Percentiles rank a stretch among this genome's conserved stretches.
These are phyloP conservation scores for Neurospora tetraspora DNA, from an alignment of 495 filamentous ascomycete species.

Conservation along the genomic window DNA sequence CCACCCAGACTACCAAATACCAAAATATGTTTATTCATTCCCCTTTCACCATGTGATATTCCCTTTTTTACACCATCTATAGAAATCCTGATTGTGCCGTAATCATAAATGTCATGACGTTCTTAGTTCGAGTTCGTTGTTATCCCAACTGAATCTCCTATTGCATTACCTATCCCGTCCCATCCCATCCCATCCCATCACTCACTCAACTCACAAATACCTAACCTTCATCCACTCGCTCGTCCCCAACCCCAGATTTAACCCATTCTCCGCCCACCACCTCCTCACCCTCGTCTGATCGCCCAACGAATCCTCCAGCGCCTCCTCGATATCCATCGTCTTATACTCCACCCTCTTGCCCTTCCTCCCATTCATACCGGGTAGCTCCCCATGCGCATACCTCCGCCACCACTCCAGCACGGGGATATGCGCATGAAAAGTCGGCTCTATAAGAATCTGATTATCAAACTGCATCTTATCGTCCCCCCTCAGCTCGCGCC, in stretches of 20 bases:
- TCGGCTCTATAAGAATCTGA: constrained; percentile 79
- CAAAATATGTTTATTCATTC: neutral
- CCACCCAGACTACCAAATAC: neutral
- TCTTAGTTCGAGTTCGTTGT: no score
- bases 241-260: constrained; percentile 77
- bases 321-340: constrained; percentile 91
- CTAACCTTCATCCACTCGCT: constrained; percentile 82
- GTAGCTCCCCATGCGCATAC: constrained; percentile 49
- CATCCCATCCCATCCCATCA: neutral
- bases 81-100: neutral
- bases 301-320: constrained; percentile 73
- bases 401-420: constrained; percentile 88
- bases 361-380: constrained; percentile 30
- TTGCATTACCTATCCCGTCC: neutral
- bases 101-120: neutral
- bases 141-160: no score
- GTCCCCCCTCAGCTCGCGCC: constrained; percentile 65
- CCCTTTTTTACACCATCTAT: neutral
- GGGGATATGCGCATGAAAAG: constrained; percentile 72
- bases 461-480: constrained; percentile 80
- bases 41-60: neutral
- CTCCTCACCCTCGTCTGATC: constrained; percentile 58
- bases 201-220: no score
- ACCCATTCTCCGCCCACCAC: constrained; percentile 88
- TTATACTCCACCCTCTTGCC: constrained; percentile 70